A percentile compares a stretch with the other conserved stretches of the same genome.
These are phyloP conservation scores for Blastobotrys arbuscula DNA, from an alignment of 1,139 yeast species.

Conservation along the genomic window DNA sequence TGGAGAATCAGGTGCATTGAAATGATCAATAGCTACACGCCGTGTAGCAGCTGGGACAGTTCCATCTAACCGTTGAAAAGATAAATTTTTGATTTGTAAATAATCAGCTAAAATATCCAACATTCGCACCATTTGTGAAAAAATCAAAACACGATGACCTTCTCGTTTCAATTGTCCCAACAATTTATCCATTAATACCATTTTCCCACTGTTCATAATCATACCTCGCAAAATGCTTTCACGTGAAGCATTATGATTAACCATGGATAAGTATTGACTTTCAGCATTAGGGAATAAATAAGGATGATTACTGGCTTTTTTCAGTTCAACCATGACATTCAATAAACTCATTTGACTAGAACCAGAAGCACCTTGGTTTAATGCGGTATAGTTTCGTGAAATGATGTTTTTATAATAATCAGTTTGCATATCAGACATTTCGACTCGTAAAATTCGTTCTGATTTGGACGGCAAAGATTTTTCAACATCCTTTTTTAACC, in stretches of 20 bases:
- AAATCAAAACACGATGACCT: slow-evolving; percentile 92
- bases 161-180: slow-evolving; percentile 79
- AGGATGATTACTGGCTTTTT: slow-evolving; percentile 96
- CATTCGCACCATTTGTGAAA: slow-evolving; percentile 96
- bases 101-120: slow-evolving; percentile 94
- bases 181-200: slow-evolving; percentile 90
- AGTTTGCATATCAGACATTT: slow-evolving; percentile 89
- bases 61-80: slow-evolving; percentile 92
- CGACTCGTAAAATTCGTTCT: slow-evolving; percentile 91
- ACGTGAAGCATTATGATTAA: slow-evolving; percentile 48
- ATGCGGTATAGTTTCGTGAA: slow-evolving; percentile 84
- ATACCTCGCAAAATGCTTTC: slow-evolving; percentile 82
- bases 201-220: slow-evolving; percentile 96
- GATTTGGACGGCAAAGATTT: slow-evolving; percentile 93
- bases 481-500: slow-evolving; percentile 95
- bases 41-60: slow-evolving; percentile 93
- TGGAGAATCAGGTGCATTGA: slow-evolving; percentile 86
- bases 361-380: slow-evolving; percentile 75
- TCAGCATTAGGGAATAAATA: slow-evolving; percentile 93
- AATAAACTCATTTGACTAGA: slow-evolving; percentile 77
- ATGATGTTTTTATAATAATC: slow-evolving; percentile 90
- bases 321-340: slow-evolving; percentile 91
- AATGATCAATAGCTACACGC: slow-evolving; percentile 92
- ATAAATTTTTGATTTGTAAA: slow-evolving; percentile 79
- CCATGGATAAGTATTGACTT: slow-evolving; percentile 47